Evolutionary conservation across 2,329 filamentous ascomycete species (phyloP), one percentile per base, ranked within the genome.

Genomic region (Pseudogymnoascus sp.): DNA sequence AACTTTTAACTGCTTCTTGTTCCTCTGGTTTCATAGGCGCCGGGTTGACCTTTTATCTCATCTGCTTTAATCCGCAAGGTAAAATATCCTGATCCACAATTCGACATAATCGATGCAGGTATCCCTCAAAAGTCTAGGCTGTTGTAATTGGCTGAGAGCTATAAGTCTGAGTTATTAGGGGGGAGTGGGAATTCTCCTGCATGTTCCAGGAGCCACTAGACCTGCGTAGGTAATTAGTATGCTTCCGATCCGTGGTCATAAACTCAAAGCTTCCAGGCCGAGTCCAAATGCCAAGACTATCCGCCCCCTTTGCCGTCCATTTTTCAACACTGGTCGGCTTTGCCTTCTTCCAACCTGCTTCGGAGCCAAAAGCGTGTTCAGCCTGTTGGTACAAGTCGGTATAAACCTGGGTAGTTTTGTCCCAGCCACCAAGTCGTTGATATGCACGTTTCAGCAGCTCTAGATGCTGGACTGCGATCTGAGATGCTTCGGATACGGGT

Each of bases 341-440:
- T 7, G 61, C 63, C 5, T 64, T 61, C 60, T 68, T 67, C 66
- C 66, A 66, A 4, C 21, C 42, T 19, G 66, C 23, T 29, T 67
- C 67, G 13, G 31, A 29, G n/a, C 50, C 64, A 33, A 68, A 67
- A 4, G 63, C 62, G 10, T 68, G 64, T 10, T 40, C 61, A 10
- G 64, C 40, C 33, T 66, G 65, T 26, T 65, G 63, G 33, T 64
- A 68, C 23, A 68, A 56, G 59, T 68, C 64, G 1, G 65, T 7
- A 50, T 68, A 68, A 3, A 64, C 53, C 29, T 65, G 60, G 9
- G 33, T 38, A n/a, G 67, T 62, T 44, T 68, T 65, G 33, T 68
- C 68, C 76, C 77, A 80, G 19, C 69, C 68, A 9, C 76, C 77
- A 7, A 75, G 69, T 56, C 77, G 75, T 70, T 78, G 77, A 67